Evolutionary conservation across 2,329 filamentous ascomycete species (phyloP).

Genomic region (Penicillium polonicum): DNA sequence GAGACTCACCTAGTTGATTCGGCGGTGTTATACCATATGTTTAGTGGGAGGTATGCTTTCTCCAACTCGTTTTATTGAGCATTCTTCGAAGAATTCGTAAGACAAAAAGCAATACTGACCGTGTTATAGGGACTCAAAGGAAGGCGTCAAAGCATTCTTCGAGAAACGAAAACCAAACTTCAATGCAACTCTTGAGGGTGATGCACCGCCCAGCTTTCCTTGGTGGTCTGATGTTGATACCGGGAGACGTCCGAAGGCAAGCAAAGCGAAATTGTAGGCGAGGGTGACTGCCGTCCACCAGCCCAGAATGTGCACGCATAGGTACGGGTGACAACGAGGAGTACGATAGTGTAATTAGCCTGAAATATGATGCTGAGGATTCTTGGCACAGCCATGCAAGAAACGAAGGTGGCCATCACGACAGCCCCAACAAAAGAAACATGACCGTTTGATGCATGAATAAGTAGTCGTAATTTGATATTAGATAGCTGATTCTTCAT

Average conservation of each 20-base stretch:
- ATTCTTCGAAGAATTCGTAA: background rate
- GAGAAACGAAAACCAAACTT: conserved; percentile 7
- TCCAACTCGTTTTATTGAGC: too few species aligned
- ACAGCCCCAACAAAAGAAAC: background rate
- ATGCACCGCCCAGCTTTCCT: conserved; percentile 8
- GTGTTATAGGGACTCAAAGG: conserved; percentile 3
- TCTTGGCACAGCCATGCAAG: background rate
- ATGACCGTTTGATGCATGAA: background rate
- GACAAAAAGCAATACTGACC: background rate
- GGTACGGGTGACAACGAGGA: background rate
- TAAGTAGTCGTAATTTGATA: background rate
- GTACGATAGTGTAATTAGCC: too few species aligned
- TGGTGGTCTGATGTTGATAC: conserved; percentile 10
- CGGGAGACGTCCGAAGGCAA: background rate
- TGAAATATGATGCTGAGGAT: background rate
- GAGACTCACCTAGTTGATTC: conserved; percentile 10
- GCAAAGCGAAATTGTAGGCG: conserved; percentile 1
- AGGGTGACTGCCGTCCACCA: background rate
- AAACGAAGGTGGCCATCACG: background rate
- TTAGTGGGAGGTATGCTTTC: conserved; percentile 5
- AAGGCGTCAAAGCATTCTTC: conserved; percentile 5
- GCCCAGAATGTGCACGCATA: background rate
- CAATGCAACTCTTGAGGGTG: background rate
- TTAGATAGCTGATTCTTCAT: conserved; percentile 41
- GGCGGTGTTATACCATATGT: conserved; percentile 9